Base-by-base conservation (phyloP, 208 protist species). In the Leishmania aethiopica region DNA sequence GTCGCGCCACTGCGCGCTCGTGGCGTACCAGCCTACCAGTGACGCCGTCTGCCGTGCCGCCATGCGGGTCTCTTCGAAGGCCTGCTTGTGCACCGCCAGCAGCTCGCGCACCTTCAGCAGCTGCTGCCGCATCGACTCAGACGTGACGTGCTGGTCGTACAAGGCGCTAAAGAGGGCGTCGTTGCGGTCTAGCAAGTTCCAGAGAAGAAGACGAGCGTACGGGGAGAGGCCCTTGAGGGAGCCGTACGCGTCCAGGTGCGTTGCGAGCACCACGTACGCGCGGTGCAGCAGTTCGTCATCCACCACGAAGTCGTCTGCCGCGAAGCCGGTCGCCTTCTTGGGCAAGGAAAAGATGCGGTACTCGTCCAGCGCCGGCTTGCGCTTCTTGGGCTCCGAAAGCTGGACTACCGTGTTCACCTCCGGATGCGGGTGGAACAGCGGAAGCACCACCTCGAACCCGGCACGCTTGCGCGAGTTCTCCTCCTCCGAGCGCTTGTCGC, bases 1-100 rank as follows among this genome's bases (percentile, higher is more conserved):
- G 81, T 97, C 94, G 11, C 94, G 83, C 93, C 94, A 97, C 79
- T 96, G 94, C 37, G 94, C 94, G 75, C 93, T 96, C 35, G 91
- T 81, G 7, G 94, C 93, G 75, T 90, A 93, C 93, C 94, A 97
- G 22, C 90, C 90, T 57, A 96, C 81, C n/a, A 90, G 88, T 35
- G 89, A 83, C 19, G 92, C 92, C 5, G 86, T 84, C 42, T 89
- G 79, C 10, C 94, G 88, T 17, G 89, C 85, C 3, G 80, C 78
- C 2, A 71, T 80, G 2, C 94, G 91, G 57, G 90, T 78, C 28
- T 79, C 73, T 53, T 87, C 84, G 25, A 92, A 89, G n/a, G 77
- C 77, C 0, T 67, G 55, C 74, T 80, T 75, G 60, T 84, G 82
- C 78, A 80, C 55, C 45, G 86, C 79, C 19, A 85, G 35, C 8